phyloP scores from a whole-genome alignment of 2,329 filamentous ascomycete genomes.

The Aspergillus caelatus region DNA sequence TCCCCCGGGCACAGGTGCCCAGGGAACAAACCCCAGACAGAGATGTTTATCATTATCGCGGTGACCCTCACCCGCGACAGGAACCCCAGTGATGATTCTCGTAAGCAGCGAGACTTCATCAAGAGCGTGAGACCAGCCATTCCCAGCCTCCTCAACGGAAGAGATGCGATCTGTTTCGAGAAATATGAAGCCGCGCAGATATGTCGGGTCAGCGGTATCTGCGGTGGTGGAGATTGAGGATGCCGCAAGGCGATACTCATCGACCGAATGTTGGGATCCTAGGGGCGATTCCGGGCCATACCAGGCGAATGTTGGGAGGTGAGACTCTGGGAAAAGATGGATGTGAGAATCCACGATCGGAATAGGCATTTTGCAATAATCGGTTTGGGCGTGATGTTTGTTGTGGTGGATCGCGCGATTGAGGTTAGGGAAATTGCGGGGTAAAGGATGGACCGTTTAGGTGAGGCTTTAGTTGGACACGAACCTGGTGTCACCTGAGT shows the following conservation, averaged over 20 bases:
- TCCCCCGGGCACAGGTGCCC: conserved; percentile 79
- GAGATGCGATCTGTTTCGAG: conserved; percentile 79
- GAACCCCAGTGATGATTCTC: conserved; percentile 65
- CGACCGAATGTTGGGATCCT: conserved; percentile 64
- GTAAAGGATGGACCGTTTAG: neutral
- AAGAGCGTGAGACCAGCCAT: conserved; percentile 69
- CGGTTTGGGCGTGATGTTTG: neutral
- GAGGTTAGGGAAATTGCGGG: neutral
- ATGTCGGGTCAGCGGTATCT: conserved; percentile 31
- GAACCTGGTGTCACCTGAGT: neutral
- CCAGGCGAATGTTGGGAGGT: conserved; percentile 71
- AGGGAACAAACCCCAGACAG: conserved; percentile 74
- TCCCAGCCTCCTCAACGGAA: conserved; percentile 53
- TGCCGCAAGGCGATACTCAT: conserved; percentile 61
- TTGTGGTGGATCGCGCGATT: neutral
- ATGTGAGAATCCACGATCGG: conserved; percentile 87
- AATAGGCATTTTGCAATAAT: conserved; percentile 25
- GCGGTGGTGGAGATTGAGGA: conserved; percentile 33
- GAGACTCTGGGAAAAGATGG: conserved; percentile 77
- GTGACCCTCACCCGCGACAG: conserved; percentile 63
- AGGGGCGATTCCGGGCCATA: conserved; percentile 62
- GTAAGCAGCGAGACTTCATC: conserved; percentile 72
- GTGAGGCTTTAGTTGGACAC: neutral
- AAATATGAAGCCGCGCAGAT: conserved; percentile 74
- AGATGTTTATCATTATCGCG: conserved; percentile 53